These are phyloP conservation scores for Penicillium sp. DNA, from an alignment of 2,329 filamentous ascomycete genomes.

Conservation along the genomic window DNA sequence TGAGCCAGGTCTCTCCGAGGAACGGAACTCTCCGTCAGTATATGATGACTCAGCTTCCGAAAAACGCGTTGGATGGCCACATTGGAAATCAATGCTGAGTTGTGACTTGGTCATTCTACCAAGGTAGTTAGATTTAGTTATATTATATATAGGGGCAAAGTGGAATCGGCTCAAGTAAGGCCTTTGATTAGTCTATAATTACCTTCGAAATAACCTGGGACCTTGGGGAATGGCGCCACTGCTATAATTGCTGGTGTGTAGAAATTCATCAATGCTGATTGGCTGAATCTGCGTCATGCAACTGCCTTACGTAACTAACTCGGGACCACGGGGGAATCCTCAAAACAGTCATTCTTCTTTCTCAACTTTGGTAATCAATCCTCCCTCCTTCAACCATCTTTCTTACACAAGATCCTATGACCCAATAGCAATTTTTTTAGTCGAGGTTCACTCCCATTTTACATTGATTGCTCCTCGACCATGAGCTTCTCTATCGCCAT, in stretches of 20 bases:
- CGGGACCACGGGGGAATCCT: constrained; percentile 18
- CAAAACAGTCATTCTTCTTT: constrained; percentile 25
- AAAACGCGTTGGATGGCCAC: constrained; percentile 3
- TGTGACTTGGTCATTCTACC: not conserved
- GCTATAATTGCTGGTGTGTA: constrained; percentile 24
- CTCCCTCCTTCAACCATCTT: constrained; percentile 3
- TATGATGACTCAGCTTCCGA: constrained; percentile 23
- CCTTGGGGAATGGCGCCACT: constrained; percentile 31
- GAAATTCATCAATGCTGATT: constrained; percentile 42
- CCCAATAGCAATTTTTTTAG: constrained; percentile 16
- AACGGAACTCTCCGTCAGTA: constrained; percentile 1
- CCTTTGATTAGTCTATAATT: not conserved
- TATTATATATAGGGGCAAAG: not conserved
- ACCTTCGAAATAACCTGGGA: not conserved
- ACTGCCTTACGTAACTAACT: constrained; percentile 28
- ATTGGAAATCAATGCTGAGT: not conserved
- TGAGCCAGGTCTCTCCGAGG: constrained; percentile 3
- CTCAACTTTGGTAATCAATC: constrained; percentile 1
- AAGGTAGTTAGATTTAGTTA: no score
- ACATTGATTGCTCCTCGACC: constrained; percentile 12
- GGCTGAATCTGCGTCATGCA: constrained; percentile 25
- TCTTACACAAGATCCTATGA: constrained; percentile 10
- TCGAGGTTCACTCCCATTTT: not conserved
- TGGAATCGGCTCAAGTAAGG: not conserved
- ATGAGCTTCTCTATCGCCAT: constrained; percentile 43